Conservation (phyloP, 208 protist genomes). For the Dictyostelium gargantuum region DNA sequence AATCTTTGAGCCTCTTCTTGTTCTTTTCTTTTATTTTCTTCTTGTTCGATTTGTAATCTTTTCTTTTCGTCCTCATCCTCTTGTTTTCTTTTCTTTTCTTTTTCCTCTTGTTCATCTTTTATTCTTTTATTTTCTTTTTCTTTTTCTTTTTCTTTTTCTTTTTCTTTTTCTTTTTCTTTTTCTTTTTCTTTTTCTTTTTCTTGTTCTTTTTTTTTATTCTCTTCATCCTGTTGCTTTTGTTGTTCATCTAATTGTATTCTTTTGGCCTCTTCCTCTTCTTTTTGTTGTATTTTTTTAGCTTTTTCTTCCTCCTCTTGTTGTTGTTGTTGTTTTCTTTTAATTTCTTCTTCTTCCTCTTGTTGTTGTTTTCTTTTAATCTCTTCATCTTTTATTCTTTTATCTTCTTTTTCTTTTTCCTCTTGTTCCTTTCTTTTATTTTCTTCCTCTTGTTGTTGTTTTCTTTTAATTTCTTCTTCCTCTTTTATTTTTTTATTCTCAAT, state of each 20-base stretch:
- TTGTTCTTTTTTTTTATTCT: not conserved
- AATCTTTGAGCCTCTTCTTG: not conserved
- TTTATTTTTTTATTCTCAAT: not conserved
- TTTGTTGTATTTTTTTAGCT: too few relatives aligned
- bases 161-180: not conserved
- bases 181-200: not conserved
- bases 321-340: not conserved
- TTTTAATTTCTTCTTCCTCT: not conserved
- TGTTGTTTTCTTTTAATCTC: not conserved
- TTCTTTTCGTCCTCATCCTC: not conserved
- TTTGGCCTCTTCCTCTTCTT: conserved; percentile 2
- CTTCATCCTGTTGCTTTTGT: too few relatives aligned
- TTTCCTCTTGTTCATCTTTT: not conserved
- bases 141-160: not conserved
- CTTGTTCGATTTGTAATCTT: not conserved
- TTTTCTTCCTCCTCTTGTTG: not conserved
- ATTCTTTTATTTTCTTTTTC: not conserved
- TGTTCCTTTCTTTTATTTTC: not conserved
- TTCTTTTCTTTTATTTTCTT: not conserved
- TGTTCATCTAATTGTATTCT: not conserved
- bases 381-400: not conserved
- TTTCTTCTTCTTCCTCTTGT: not conserved
- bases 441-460: not conserved
- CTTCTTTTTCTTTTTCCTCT: not conserved
- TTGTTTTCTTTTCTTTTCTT: not conserved